Percentiles rank a stretch among this genome's conserved stretches.
These are phyloP conservation scores for Boletus fagicola DNA, from an alignment of 768 basidiomycete genomes.

Conservation along the genomic window DNA sequence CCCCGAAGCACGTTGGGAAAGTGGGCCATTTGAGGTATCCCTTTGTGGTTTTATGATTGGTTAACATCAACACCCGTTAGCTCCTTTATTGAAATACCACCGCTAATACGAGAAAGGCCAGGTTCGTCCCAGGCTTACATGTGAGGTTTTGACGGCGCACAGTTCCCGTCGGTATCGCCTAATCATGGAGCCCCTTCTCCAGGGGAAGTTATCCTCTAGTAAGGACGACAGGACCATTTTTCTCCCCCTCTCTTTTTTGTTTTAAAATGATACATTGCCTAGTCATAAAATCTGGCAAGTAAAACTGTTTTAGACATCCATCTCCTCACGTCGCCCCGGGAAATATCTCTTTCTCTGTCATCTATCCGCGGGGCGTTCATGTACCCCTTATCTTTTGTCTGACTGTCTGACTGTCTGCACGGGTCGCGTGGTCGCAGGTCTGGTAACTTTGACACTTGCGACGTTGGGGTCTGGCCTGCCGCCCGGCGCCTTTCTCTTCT, in stretches of 20 bases:
- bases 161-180: not conserved
- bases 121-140: not conserved
- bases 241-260: no score
- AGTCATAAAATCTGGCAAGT: not conserved
- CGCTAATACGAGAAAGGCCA: not conserved
- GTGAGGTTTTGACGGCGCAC: not conserved
- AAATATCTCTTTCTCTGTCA: not conserved
- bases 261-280: not conserved
- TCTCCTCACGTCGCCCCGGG: not conserved
- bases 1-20: not conserved
- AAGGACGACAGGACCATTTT: no score
- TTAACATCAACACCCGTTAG: not conserved
- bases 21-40: not conserved
- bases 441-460: constrained; percentile 2
- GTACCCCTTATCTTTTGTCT: not conserved
- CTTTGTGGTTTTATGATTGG: constrained; percentile 1
- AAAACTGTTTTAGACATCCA: not conserved
- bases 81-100: not conserved
- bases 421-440: constrained; percentile 3
- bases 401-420: constrained; percentile 1
- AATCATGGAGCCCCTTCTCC: not conserved
- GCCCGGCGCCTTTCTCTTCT: not conserved
- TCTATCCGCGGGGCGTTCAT: not conserved
- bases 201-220: not conserved
- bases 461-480: constrained; percentile 8